Evolutionary conservation across 2,329 filamentous ascomycete genomes (phyloP).

Genomic region (Hymenoscyphus fructigenus): DNA sequence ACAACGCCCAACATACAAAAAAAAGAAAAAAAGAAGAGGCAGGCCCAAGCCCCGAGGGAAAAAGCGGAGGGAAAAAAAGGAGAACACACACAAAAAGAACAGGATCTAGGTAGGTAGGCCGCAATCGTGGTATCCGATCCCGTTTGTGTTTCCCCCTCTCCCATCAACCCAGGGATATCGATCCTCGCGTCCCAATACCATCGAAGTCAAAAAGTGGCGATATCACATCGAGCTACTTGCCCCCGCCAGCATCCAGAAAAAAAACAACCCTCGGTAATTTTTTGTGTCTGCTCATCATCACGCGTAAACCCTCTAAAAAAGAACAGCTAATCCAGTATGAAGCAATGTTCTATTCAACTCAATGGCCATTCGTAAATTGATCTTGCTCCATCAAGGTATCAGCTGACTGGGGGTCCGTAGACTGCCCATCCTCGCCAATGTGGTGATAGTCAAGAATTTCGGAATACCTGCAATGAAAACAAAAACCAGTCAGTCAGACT

Average conservation of each 20-base stretch:
- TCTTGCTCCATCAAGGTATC: conserved; percentile 5
- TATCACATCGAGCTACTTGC: neutral
- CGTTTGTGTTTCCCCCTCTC: neutral
- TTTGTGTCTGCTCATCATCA: neutral
- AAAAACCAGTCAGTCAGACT: conserved; percentile 35
- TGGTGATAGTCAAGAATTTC: conserved; percentile 99
- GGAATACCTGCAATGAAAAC: conserved; percentile 71
- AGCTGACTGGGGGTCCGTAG: neutral
- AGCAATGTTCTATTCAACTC: conserved; percentile 5
- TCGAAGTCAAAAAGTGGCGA: neutral
- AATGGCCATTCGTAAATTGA: conserved; percentile 4
- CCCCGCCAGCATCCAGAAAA: neutral
- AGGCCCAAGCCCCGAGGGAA: neutral
- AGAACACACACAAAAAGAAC: neutral
- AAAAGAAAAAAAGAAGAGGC: neutral
- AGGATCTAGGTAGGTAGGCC: neutral
- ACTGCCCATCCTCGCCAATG: conserved; percentile 44
- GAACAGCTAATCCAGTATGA: neutral
- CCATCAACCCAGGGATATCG: neutral
- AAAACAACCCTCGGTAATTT: neutral
- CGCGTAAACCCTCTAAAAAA: neutral
- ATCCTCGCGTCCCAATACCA: neutral
- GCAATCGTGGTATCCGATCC: neutral
- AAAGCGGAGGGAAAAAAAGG: neutral
- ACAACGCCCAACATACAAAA: conserved; percentile 3